phyloP scores from a whole-genome alignment of 805 yeast genomes.

The Lachancea lanzarotensis region DNA sequence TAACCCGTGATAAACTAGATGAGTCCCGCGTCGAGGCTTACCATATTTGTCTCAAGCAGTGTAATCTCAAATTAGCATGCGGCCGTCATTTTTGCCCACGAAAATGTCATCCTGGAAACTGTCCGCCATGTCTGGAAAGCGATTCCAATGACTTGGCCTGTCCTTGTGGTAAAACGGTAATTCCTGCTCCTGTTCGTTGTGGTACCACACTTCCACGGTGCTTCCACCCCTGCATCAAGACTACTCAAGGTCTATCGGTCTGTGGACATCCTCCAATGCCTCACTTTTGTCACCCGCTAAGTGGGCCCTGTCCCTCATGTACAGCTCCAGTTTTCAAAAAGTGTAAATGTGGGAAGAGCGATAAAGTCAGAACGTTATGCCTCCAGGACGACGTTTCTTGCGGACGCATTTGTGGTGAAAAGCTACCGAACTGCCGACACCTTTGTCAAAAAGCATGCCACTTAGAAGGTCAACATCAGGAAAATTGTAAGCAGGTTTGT shows the following conservation, averaged over 20 bases:
- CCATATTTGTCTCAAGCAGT: constrained; percentile 64
- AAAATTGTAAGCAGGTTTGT: constrained; percentile 56
- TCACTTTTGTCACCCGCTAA: constrained; percentile 72
- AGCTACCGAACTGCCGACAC: constrained; percentile 44
- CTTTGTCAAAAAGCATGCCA: constrained; percentile 52
- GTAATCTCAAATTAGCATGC: constrained; percentile 59
- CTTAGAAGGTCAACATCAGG: constrained; percentile 49
- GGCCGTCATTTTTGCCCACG: constrained; percentile 62
- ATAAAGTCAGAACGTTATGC: constrained; percentile 55
- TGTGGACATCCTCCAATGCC: constrained; percentile 71
- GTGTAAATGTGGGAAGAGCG: constrained; percentile 57
- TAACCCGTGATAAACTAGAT: constrained; percentile 35
- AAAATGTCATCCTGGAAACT: constrained; percentile 73
- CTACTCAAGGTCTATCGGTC: constrained; percentile 28
- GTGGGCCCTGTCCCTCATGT: constrained; percentile 67
- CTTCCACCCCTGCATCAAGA: constrained; percentile 55
- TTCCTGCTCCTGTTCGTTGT: constrained; percentile 80
- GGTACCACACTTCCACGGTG: constrained; percentile 66
- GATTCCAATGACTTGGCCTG: constrained; percentile 74
- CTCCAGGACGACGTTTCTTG: constrained; percentile 66
- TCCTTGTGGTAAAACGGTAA: constrained; percentile 71
- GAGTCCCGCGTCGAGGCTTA: constrained; percentile 61
- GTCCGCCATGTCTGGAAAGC: constrained; percentile 75
- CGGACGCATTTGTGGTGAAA: constrained; percentile 52
- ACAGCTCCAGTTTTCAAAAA: constrained; percentile 49